A percentile compares a stretch with the other conserved stretches of the same genome.
Conservation (phyloP, 495 filamentous ascomycete species). For the Hypoxylon intermedium region DNA sequence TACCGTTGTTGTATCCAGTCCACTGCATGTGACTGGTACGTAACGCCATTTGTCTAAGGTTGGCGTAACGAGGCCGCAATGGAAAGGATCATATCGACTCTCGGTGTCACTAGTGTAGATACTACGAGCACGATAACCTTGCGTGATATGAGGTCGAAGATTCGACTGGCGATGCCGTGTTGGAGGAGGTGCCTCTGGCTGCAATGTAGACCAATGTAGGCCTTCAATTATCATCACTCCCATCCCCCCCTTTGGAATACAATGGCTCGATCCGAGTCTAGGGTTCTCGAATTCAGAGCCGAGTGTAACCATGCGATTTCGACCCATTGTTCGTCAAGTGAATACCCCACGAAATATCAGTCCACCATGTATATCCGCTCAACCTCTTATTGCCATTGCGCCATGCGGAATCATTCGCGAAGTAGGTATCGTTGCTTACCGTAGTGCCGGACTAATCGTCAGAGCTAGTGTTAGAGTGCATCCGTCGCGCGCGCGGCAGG, state of each 20-base stretch:
- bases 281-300: constrained; percentile 33
- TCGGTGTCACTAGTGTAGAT: constrained; percentile 23
- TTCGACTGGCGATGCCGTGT: constrained; percentile 30
- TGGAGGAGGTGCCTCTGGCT: background rate
- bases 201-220: background rate
- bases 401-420: constrained; percentile 33
- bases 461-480: constrained; percentile 15
- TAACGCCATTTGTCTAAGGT: constrained; percentile 38
- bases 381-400: constrained; percentile 14
- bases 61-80: constrained; percentile 29
- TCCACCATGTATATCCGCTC: constrained; percentile 28
- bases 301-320: constrained; percentile 32
- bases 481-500: constrained; percentile 13
- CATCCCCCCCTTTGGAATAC: constrained; percentile 5
- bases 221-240: constrained; percentile 26
- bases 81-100: constrained; percentile 12
- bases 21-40: constrained; percentile 24
- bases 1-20: constrained; percentile 24
- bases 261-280: constrained; percentile 28
- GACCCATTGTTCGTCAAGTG: constrained; percentile 13
- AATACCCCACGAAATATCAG: constrained; percentile 33
- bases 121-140: constrained; percentile 31
- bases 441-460: constrained; percentile 23
- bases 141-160: constrained; percentile 39
- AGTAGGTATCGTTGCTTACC: constrained; percentile 25